A percentile compares a stretch with the other conserved stretches of the same genome.
Evolutionary conservation across 768 basidiomycete genomes (phyloP).

Genomic region (Boletus bicolor): DNA sequence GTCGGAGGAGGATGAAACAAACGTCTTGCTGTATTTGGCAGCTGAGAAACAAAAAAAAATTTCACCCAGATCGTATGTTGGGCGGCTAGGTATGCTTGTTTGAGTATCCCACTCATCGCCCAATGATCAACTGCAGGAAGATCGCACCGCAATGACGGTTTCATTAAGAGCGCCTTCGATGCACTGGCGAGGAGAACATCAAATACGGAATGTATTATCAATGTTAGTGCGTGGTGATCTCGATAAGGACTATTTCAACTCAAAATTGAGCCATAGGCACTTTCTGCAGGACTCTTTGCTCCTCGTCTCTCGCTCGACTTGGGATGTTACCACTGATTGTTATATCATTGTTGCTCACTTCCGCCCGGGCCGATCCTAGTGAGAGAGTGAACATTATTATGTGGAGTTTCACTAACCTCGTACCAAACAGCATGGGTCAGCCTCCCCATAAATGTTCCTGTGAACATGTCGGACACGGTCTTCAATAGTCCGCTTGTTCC

Average conservation of each 20-base stretch:
- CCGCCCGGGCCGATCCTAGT: slow-evolving; percentile 2
- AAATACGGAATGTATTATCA: too few relatives aligned
- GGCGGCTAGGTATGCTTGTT: too few relatives aligned
- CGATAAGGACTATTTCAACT: not conserved
- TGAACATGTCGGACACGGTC: slow-evolving; percentile 8
- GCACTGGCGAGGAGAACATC: too few relatives aligned
- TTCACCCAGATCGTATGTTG: too few relatives aligned
- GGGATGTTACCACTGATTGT: not conserved
- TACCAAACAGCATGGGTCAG: slow-evolving; percentile 15
- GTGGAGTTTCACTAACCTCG: not conserved
- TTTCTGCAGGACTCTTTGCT: not conserved
- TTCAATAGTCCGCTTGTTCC: slow-evolving; percentile 18
- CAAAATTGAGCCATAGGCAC: too few relatives aligned
- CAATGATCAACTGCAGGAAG: too few relatives aligned
- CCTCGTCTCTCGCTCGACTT: not conserved
- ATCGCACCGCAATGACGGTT: too few relatives aligned
- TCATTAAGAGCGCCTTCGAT: too few relatives aligned
- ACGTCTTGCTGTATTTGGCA: too few relatives aligned
- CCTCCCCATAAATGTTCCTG: slow-evolving; percentile 14
- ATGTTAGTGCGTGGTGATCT: not conserved
- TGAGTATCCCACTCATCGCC: too few relatives aligned
- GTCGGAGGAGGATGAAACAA: too few relatives aligned
- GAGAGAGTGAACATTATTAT: not conserved
- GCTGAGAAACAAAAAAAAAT: too few relatives aligned
- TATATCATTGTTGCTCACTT: not conserved